Evolutionary conservation across 306 rosid species (phyloP).

Genomic region (Prunus dulcis): DNA sequence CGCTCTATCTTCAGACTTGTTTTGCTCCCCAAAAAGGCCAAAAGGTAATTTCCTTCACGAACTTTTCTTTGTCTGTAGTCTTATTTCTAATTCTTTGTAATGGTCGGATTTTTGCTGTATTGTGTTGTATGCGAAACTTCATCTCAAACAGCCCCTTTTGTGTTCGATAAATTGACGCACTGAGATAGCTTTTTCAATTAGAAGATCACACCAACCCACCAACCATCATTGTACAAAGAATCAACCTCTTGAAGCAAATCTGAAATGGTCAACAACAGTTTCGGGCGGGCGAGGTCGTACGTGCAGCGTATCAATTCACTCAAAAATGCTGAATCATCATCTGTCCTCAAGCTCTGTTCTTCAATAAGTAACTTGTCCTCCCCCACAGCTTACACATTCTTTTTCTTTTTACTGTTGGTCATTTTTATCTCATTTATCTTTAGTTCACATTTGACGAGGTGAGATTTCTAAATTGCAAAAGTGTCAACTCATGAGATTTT

Average conservation of each 20-base stretch:
- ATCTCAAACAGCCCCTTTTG: neutral
- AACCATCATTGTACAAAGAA: slow-evolving; percentile 38
- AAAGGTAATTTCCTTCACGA: neutral
- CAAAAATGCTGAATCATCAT: slow-evolving; percentile 28
- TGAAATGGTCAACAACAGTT: slow-evolving; percentile 16
- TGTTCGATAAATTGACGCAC: slow-evolving; percentile 28
- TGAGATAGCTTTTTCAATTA: slow-evolving; percentile 2
- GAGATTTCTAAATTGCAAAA: slow-evolving; percentile 2
- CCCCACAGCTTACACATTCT: slow-evolving; percentile 10
- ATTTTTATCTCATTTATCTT: neutral
- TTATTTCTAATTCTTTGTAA: neutral
- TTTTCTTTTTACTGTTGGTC: neutral
- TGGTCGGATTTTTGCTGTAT: neutral
- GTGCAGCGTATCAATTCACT: slow-evolving; percentile 30
- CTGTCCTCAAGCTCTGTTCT: slow-evolving; percentile 36
- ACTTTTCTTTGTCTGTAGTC: neutral
- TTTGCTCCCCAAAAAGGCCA: neutral
- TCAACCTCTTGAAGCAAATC: slow-evolving; percentile 34
- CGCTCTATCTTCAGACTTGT: neutral
- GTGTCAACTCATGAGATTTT: neutral
- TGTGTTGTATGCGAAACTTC: neutral
- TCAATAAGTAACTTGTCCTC: slow-evolving; percentile 31
- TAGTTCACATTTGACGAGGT: neutral
- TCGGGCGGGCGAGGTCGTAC: slow-evolving; percentile 35
- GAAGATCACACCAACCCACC: slow-evolving; percentile 41